A percentile compares a stretch with the other conserved stretches of the same genome.
Evolutionary conservation across 345 rosid genomes (phyloP).

Genomic region (Bruguiera parviflora): DNA sequence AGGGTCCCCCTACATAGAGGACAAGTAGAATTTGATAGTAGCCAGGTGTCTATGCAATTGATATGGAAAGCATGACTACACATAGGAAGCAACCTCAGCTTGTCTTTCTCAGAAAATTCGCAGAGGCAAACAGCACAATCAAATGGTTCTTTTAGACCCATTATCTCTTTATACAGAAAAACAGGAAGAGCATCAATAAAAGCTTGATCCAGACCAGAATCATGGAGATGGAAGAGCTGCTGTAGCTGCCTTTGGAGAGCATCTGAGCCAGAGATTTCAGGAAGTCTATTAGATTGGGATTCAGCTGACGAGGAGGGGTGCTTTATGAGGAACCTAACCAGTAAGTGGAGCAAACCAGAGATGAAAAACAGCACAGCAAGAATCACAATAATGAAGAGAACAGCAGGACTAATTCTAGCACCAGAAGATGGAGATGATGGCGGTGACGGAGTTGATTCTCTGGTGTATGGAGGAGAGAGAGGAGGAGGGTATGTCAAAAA

Average conservation of each 20-base stretch:
- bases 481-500: slow-evolving; percentile 50
- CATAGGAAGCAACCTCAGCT: slow-evolving; percentile 69
- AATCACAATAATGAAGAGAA: slow-evolving; percentile 9
- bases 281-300: slow-evolving; percentile 15
- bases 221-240: slow-evolving; percentile 83
- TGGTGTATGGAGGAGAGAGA: slow-evolving; percentile 19
- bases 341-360: slow-evolving; percentile 7
- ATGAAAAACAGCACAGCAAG: slow-evolving; percentile 8
- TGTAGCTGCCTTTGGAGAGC: slow-evolving; percentile 26
- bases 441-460: slow-evolving; percentile 37
- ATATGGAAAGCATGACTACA: slow-evolving; percentile 94
- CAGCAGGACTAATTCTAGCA: neutral
- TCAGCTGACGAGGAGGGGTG: slow-evolving; percentile 19
- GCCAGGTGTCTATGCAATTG: slow-evolving; percentile 86
- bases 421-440: slow-evolving; percentile 36
- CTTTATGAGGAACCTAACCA: slow-evolving; percentile 6
- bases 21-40: slow-evolving; percentile 23
- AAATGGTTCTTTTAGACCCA: slow-evolving; percentile 68
- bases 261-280: neutral
- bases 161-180: slow-evolving; percentile 66
- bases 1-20: slow-evolving; percentile 24
- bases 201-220: slow-evolving; percentile 88
- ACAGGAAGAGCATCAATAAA: slow-evolving; percentile 88
- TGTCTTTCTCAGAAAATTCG: slow-evolving; percentile 76
- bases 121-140: slow-evolving; percentile 92